These are phyloP conservation scores for Termitomyces sp. DNA, from an alignment of 768 basidiomycete genomes.

Conservation along the genomic window DNA sequence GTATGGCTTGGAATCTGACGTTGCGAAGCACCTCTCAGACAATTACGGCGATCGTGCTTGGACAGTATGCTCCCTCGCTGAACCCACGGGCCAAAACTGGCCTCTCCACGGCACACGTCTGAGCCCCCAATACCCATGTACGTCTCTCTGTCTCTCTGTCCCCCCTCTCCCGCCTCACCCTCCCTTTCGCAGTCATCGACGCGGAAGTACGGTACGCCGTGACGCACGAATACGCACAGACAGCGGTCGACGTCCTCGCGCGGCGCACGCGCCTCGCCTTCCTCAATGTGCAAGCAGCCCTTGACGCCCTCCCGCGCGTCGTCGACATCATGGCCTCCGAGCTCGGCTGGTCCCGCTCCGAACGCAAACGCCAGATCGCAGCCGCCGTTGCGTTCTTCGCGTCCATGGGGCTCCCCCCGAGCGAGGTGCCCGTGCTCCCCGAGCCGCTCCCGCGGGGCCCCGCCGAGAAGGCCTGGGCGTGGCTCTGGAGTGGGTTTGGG, in stretches of 20 bases:
- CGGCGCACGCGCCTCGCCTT: constrained; percentile 89
- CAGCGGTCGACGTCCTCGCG: constrained; percentile 90
- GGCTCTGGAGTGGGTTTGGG: constrained; percentile 32
- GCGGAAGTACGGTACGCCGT: constrained; percentile 90
- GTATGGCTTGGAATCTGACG: constrained; percentile 89
- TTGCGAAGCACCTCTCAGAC: constrained; percentile 29
- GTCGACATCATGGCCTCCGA: constrained; percentile 90
- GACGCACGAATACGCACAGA: constrained; percentile 86
- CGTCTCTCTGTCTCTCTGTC: constrained; percentile 16
- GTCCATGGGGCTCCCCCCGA: constrained; percentile 74
- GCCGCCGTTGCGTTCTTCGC: constrained; percentile 61
- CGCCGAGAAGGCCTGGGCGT: constrained; percentile 21
- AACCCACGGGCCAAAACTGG: constrained; percentile 74
- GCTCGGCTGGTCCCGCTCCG: constrained; percentile 64
- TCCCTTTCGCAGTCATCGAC: constrained; percentile 61
- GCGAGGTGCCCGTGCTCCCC: constrained; percentile 36
- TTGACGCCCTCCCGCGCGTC: constrained; percentile 80
- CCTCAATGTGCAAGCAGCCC: constrained; percentile 83
- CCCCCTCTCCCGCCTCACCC: background rate
- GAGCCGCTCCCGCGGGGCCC: constrained; percentile 21
- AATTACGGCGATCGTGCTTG: constrained; percentile 96
- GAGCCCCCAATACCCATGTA: constrained; percentile 70
- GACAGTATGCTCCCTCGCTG: constrained; percentile 81
- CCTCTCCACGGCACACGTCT: constrained; percentile 83
- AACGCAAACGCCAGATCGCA: constrained; percentile 55